These are phyloP conservation scores for Neonectria magnoliae DNA, from an alignment of 2,329 filamentous ascomycete species.

Conservation along the genomic window DNA sequence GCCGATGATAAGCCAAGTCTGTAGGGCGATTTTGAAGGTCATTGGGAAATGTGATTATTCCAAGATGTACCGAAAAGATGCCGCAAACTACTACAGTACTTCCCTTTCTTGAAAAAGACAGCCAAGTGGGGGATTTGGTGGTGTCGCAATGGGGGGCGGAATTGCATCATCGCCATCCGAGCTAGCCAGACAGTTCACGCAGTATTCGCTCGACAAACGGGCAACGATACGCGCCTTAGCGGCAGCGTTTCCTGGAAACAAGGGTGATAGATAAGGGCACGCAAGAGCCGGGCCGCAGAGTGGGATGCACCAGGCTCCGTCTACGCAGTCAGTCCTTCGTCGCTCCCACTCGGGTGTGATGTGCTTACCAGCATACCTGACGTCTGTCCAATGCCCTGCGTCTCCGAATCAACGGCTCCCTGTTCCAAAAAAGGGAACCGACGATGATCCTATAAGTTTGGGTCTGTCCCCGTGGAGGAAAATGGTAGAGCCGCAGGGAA, in stretches of 20 bases:
- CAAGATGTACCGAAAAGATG: not conserved
- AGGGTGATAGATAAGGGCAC: not conserved
- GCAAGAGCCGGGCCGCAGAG: not conserved
- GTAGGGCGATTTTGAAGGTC: not conserved
- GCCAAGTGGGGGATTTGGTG: not conserved
- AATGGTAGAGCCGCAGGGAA: not conserved
- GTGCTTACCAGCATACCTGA: constrained; percentile 18
- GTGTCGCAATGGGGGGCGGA: not conserved
- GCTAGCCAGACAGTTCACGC: not conserved
- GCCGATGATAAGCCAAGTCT: not conserved
- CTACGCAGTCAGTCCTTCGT: not conserved
- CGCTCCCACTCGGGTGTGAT: constrained; percentile 12
- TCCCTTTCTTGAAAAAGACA: not conserved
- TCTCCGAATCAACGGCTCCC: not conserved
- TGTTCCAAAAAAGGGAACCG: not conserved
- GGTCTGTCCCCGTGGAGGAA: not conserved
- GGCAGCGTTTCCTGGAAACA: not conserved
- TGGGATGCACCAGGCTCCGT: not conserved
- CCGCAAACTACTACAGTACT: not conserved
- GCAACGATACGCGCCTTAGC: not conserved
- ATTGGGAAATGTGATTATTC: not conserved
- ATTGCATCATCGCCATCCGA: constrained; percentile 13
- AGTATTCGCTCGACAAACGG: not conserved
- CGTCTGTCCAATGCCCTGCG: constrained; percentile 4
- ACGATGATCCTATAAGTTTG: not conserved